Evolutionary conservation across 2,329 filamentous ascomycete genomes (phyloP).

Genomic region (Fusarium foetens): DNA sequence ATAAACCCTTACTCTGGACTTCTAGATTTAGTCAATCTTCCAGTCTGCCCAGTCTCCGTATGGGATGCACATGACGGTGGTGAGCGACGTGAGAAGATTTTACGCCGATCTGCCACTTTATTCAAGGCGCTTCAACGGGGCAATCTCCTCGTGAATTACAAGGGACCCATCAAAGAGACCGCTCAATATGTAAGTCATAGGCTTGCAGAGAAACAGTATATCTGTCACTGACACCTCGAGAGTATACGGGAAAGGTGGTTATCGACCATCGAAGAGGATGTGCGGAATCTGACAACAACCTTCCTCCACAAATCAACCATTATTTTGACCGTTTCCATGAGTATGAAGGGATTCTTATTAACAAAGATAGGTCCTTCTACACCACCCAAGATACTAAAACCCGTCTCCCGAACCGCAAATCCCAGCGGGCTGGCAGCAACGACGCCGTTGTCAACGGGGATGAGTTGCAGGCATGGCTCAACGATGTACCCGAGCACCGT

Average conservation of each 20-base stretch:
- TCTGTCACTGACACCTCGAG: neutral
- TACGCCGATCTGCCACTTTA: fast-evolving
- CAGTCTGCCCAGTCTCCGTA: neutral
- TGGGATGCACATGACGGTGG: neutral
- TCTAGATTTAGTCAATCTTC: neutral
- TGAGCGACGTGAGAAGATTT: neutral
- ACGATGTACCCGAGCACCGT: neutral
- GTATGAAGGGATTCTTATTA: neutral
- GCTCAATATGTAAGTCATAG: neutral
- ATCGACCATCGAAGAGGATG: neutral
- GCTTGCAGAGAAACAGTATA: fast-evolving
- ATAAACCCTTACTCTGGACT: neutral
- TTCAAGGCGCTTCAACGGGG: neutral
- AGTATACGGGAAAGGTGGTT: neutral
- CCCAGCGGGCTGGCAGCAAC: too few species aligned
- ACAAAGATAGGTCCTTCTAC: neutral
- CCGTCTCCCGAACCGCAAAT: too few species aligned
- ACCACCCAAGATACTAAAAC: too few species aligned
- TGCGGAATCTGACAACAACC: neutral
- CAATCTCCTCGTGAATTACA: neutral
- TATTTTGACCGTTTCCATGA: too few species aligned
- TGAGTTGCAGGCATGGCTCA: neutral
- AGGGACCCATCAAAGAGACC: neutral
- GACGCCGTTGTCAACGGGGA: too few species aligned
- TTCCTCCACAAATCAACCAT: too few species aligned